A percentile compares a stretch with the other conserved stretches of the same genome.
phyloP scores from a whole-genome alignment of 331 rosid species.

The Quercus lobata region DNA sequence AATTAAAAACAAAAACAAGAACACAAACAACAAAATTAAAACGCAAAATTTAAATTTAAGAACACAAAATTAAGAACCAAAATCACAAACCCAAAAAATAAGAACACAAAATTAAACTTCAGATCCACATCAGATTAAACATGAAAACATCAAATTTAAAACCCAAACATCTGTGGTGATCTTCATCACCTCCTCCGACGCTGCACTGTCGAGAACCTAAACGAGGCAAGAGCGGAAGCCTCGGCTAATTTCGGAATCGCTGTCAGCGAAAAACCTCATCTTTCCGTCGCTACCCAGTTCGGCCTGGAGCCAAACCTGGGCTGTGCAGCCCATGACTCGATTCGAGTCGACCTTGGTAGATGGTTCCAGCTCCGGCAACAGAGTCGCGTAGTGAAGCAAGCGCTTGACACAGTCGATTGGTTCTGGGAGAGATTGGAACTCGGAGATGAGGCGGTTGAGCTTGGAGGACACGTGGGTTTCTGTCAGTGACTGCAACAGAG shows the following conservation, averaged over 20 bases:
- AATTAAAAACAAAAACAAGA: no score
- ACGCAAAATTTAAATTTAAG: no score
- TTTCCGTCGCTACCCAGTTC: slow-evolving; percentile 53
- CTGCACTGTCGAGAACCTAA: slow-evolving; percentile 61
- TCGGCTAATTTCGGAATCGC: slow-evolving; percentile 80
- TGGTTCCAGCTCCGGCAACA: slow-evolving; percentile 35
- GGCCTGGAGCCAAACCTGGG: slow-evolving; percentile 82
- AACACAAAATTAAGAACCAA: no score
- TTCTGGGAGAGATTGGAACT: slow-evolving; percentile 48
- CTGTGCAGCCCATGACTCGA: slow-evolving; percentile 97
- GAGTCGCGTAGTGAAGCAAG: slow-evolving; percentile 50
- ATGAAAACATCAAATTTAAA: no score
- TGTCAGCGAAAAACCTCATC: slow-evolving; percentile 68
- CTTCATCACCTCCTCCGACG: slow-evolving; percentile 64
- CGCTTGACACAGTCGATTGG: slow-evolving; percentile 73
- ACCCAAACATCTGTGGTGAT: slow-evolving; percentile 35
- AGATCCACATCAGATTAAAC: no score
- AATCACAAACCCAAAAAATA: no score
- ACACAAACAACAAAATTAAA: no score
- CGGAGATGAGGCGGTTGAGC: slow-evolving; percentile 48
- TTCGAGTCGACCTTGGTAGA: slow-evolving; percentile 49
- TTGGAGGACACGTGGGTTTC: slow-evolving; percentile 29
- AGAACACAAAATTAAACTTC: no score
- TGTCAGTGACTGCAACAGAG: slow-evolving; percentile 22
- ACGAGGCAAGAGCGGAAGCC: slow-evolving; percentile 82